phyloP scores from a whole-genome alignment of 129 eudicot species.

The Ambrosia trifida region DNA sequence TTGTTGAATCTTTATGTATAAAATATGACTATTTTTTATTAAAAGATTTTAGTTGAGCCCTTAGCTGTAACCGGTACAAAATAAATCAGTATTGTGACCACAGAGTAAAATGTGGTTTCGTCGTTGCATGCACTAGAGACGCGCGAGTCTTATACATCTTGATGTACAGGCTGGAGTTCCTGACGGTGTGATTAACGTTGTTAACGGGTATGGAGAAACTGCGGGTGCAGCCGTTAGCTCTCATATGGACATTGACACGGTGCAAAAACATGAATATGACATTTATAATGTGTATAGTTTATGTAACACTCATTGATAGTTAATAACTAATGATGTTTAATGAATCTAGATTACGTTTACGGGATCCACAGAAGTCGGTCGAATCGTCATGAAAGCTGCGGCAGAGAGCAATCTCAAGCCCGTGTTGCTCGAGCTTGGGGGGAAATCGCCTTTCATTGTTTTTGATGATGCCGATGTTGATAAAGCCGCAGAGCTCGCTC shows the following conservation, averaged over 20 bases:
- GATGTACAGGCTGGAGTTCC: slow-evolving; percentile 74
- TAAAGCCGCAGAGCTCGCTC: slow-evolving; percentile 51
- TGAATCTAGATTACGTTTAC: slow-evolving; percentile 64
- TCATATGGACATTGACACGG: slow-evolving; percentile 85
- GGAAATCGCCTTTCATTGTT: slow-evolving; percentile 70
- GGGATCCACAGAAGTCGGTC: slow-evolving; percentile 80
- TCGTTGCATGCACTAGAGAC: no score
- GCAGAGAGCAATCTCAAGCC: slow-evolving; percentile 79
- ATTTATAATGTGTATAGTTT: neutral
- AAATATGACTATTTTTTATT: no score
- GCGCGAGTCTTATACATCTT: no score
- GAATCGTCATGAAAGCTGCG: slow-evolving; percentile 68
- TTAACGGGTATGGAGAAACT: slow-evolving; percentile 64
- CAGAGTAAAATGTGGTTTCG: no score
- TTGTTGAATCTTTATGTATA: no score
- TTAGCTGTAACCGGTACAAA: no score
- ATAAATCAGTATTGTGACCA: no score
- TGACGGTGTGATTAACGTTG: slow-evolving; percentile 77
- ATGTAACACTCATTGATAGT: no score
- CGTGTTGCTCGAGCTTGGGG: slow-evolving; percentile 75
- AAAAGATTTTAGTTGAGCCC: no score
- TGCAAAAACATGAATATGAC: slow-evolving; percentile 7
- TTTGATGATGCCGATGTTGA: slow-evolving; percentile 82
- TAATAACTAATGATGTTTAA: neutral
- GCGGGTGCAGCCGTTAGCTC: slow-evolving; percentile 83